Conservation (phyloP, 495 filamentous ascomycete genomes). For the Penicillium pancosmium region DNA sequence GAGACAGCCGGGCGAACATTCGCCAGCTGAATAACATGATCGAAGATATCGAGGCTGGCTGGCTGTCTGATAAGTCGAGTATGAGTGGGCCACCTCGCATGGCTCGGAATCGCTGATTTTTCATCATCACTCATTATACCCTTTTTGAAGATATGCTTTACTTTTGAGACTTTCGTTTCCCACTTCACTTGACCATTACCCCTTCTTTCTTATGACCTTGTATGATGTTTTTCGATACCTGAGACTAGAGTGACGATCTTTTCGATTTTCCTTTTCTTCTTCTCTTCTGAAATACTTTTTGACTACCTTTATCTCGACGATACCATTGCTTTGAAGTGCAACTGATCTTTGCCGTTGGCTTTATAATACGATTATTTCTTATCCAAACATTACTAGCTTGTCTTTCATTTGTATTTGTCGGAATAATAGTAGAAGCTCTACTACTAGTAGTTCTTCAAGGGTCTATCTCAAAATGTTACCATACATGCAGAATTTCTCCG, state of each 20-base stretch:
- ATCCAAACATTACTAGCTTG: not conserved
- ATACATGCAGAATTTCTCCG: too few relatives aligned
- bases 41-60: conserved; percentile 42
- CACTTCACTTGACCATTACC: not conserved
- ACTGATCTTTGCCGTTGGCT: not conserved
- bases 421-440: too few relatives aligned
- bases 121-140: not conserved
- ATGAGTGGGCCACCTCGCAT: conserved; percentile 13
- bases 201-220: conserved; percentile 9
- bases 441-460: too few relatives aligned
- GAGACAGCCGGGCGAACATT: conserved; percentile 27
- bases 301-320: conserved; percentile 20
- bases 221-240: conserved; percentile 2
- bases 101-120: conserved; percentile 13
- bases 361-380: not conserved
- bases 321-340: conserved; percentile 32
- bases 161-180: not conserved
- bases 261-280: not conserved
- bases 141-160: not conserved
- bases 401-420: too few relatives aligned
- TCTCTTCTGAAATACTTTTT: not conserved
- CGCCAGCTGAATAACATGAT: conserved; percentile 43
- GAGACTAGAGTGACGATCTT: not conserved
- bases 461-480: too few relatives aligned
- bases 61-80: conserved; percentile 42